Evolutionary conservation across 805 yeast species (phyloP), one percentile per base, ranked within the genome.

Genomic region (Wickerhamiella occidentalis): DNA sequence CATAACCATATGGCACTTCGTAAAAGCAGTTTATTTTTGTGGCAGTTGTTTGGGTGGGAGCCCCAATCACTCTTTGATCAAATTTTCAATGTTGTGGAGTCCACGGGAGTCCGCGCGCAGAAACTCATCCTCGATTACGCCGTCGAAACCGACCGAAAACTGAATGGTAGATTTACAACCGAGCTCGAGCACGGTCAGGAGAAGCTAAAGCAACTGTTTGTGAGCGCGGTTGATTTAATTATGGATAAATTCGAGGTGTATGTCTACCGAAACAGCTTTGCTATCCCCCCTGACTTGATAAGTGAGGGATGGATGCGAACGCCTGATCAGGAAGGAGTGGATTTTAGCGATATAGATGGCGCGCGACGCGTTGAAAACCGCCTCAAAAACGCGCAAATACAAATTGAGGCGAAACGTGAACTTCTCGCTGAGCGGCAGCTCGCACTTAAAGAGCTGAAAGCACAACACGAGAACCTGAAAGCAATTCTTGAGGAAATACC

Each of bases 221-320:
- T 87, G 58, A 77, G 87, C 0, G 63, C 84, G 21, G 59, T 88
- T 49, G 95, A 84, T 59, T 75, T 77, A 52, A 73, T 80, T 0
- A 87, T 85, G 62, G 96, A 88, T 63, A 81, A 81, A 61, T 79
- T 85, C 57, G 96, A 88, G 65, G 67, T 86, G 29, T 88, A 88
- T 64, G 75, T 84, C 1, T 66, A 85, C 46, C 68, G 95, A 59
- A 88, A 88, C 61, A 76, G 88, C 11, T 69, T 88, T 49, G 74
- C 74, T 11, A 68, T 88, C 15, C 95, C 95, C 0, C 65, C 64
- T 4, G 82, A 79, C 12, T 67, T 85, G 29, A 70, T 82, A 0
- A 73, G 72, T 2, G 75, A 68, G 11, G 94, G 95, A 5, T 78
- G 77, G 70, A 66, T 88, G 49, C 64, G 81, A 44, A 66, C 87